Conservation (phyloP, 2,329 filamentous ascomycete genomes). For the Drechslerella coelobrocha region DNA sequence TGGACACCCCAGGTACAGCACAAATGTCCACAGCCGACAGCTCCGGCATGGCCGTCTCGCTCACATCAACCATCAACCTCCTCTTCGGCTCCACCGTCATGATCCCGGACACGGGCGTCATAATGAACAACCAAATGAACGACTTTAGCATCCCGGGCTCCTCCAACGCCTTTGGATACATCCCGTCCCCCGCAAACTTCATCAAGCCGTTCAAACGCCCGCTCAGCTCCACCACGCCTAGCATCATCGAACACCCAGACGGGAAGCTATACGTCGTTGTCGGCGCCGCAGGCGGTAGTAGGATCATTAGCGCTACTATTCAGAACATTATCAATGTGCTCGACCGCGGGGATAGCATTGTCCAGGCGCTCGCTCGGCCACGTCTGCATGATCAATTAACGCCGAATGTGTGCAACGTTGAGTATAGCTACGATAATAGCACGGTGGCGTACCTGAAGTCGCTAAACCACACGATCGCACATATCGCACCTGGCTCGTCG, state of each 20-base stretch:
- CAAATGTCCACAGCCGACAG: slow-evolving; percentile 66
- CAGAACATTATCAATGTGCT: slow-evolving; percentile 70
- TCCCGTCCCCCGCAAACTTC: slow-evolving; percentile 70
- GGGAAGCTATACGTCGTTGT: slow-evolving; percentile 68
- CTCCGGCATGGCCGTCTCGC: slow-evolving; percentile 68
- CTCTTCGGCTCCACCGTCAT: slow-evolving; percentile 70
- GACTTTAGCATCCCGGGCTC: slow-evolving; percentile 71
- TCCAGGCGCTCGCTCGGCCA: slow-evolving; percentile 65
- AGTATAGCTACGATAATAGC: slow-evolving; percentile 68
- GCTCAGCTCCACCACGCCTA: slow-evolving; percentile 69
- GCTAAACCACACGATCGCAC: slow-evolving; percentile 69
- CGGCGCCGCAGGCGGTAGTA: slow-evolving; percentile 70
- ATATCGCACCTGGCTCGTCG: slow-evolving; percentile 65
- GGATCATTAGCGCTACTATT: slow-evolving; percentile 72
- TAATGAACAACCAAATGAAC: slow-evolving; percentile 71
- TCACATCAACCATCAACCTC: slow-evolving; percentile 73
- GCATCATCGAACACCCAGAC: slow-evolving; percentile 68
- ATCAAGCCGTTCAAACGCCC: slow-evolving; percentile 71
- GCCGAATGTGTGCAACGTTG: slow-evolving; percentile 67
- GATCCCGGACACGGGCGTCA: slow-evolving; percentile 72
- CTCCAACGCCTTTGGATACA: slow-evolving; percentile 72
- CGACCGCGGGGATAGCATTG: slow-evolving; percentile 64
- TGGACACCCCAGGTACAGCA: slow-evolving; percentile 68
- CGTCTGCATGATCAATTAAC: slow-evolving; percentile 71
- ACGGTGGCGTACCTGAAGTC: slow-evolving; percentile 67